Evolutionary conservation across 1,284 basidiomycete species (phyloP).

Genomic region (Malassezia pachydermatis): DNA sequence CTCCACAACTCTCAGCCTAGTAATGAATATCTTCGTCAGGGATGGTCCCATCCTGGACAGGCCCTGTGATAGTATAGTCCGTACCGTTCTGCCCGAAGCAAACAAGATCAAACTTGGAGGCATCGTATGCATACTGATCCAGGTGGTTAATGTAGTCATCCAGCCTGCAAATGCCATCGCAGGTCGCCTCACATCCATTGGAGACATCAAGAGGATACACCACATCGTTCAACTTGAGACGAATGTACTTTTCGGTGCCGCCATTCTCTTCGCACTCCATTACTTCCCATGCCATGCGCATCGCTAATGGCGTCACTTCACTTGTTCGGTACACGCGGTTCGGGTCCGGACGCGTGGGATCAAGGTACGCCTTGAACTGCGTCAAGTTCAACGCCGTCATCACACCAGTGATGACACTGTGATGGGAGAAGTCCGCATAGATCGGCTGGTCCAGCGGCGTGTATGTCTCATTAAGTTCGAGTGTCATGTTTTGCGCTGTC

Average conservation of each 20-base stretch:
- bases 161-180: slow-evolving; percentile 70
- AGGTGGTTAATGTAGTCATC: slow-evolving; percentile 58
- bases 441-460: slow-evolving; percentile 36
- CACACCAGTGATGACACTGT: slow-evolving; percentile 31
- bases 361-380: slow-evolving; percentile 26
- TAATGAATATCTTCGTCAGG: background rate
- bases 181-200: slow-evolving; percentile 54
- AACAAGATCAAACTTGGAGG: slow-evolving; percentile 36
- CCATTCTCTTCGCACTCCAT: slow-evolving; percentile 21
- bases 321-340: slow-evolving; percentile 25
- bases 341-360: slow-evolving; percentile 21
- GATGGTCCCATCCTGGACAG: slow-evolving; percentile 25
- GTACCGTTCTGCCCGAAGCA: slow-evolving; percentile 35
- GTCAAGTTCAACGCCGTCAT: slow-evolving; percentile 39
- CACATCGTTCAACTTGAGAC: slow-evolving; percentile 64
- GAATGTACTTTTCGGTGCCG: slow-evolving; percentile 56
- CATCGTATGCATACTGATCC: slow-evolving; percentile 23
- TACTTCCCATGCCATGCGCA: slow-evolving; percentile 29
- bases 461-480: slow-evolving; percentile 22
- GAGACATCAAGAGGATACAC: slow-evolving; percentile 60
- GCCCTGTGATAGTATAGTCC: slow-evolving; percentile 31
- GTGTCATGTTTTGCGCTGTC: slow-evolving; percentile 39
- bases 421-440: slow-evolving; percentile 40
- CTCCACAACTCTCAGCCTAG: too few species aligned
- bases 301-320: slow-evolving; percentile 29